Conservation (phyloP, 1,284 basidiomycete species). For the Pholiota adiposa region DNA sequence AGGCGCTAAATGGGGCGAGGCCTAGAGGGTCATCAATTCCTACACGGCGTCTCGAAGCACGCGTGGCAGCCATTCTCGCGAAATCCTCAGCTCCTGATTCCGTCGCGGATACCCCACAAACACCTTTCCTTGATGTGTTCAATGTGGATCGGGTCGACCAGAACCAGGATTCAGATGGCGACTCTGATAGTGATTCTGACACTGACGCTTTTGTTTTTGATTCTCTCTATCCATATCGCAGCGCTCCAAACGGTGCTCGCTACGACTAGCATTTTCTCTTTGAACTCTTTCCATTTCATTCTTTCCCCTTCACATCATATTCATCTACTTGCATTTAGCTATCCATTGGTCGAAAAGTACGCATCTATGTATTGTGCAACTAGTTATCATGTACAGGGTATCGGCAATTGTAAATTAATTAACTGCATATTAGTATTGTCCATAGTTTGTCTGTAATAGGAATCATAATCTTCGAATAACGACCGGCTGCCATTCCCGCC, state of each 20-base stretch:
- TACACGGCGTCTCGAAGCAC: slow-evolving; percentile 69
- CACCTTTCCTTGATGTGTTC: slow-evolving; percentile 80
- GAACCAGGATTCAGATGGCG: slow-evolving; percentile 51
- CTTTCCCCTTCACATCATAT: slow-evolving; percentile 5
- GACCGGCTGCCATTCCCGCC: too few species aligned
- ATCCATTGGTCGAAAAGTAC: slow-evolving; percentile 17
- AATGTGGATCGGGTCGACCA: slow-evolving; percentile 51
- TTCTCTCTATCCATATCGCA: slow-evolving; percentile 45
- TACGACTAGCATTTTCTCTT: slow-evolving; percentile 33
- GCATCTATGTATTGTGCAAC: slow-evolving; percentile 18
- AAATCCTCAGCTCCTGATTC: slow-evolving; percentile 64
- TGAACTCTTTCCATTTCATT: slow-evolving; percentile 6
- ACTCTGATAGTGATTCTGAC: slow-evolving; percentile 65
- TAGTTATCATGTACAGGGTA: slow-evolving; percentile 13
- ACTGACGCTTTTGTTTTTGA: slow-evolving; percentile 75
- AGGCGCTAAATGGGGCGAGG: slow-evolving; percentile 24
- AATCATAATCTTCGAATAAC: too few species aligned
- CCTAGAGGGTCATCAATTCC: slow-evolving; percentile 35
- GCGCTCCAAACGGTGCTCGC: slow-evolving; percentile 44
- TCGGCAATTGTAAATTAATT: slow-evolving; percentile 24
- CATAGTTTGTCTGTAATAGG: slow-evolving; percentile 18
- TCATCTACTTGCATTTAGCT: slow-evolving; percentile 18
- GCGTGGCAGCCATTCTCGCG: slow-evolving; percentile 79
- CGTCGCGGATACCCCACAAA: slow-evolving; percentile 62
- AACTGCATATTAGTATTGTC: slow-evolving; percentile 17